Base-by-base conservation (phyloP, 441 rosid genomes). In the Eutrema salsugineum region DNA sequence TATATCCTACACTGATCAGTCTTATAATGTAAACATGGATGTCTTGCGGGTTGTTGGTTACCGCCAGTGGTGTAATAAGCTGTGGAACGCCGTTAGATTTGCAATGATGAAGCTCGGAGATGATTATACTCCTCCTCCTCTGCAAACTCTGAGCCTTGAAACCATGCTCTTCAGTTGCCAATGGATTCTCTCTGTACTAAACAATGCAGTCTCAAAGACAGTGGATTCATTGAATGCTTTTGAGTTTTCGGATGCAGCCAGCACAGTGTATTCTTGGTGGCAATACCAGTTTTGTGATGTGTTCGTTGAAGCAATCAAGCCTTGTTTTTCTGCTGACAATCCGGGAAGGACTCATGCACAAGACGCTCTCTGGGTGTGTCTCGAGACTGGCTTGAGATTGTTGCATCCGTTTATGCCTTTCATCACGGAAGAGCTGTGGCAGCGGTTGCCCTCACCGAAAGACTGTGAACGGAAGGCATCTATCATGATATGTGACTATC, bases 361-460 rank as follows among this genome's bases (percentile, higher is more conserved):
- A 73, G 80, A 86, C 68, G 72, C 84, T 51, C 82, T 90, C 17
- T 88, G 97, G 93, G 72, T 86, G 53, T 90, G 97, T 60, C 78
- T 90, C 78, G 98, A 90, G 74, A 85, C 42, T 75, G 97, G 98
- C 35, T 65, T 93, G 77, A 81, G 90, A 33, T 68, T 93, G 72
- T 88, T 93, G 66, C 98, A 93, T 81, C 98, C 96, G 24, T 92
- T 90, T 70, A 88, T 93, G 95, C 97, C 93, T 8, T 90, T 83
- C 75, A 86, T 93, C 27, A 90, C 90, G 4, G 95, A 90, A 73
- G 93, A 93, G 79, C 62, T 90, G 62, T 93, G 98, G 98, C 98
- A 90, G 72, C 88, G 89, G 38, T 90, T 93, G 66, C 93, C 93
- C n/a, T 69, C 75, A 36, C 80, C 84, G 3, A 47, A 11, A 55